Base-by-base conservation (phyloP, 108 stramenopile species). In the Chaetoceros tenuissimus region DNA sequence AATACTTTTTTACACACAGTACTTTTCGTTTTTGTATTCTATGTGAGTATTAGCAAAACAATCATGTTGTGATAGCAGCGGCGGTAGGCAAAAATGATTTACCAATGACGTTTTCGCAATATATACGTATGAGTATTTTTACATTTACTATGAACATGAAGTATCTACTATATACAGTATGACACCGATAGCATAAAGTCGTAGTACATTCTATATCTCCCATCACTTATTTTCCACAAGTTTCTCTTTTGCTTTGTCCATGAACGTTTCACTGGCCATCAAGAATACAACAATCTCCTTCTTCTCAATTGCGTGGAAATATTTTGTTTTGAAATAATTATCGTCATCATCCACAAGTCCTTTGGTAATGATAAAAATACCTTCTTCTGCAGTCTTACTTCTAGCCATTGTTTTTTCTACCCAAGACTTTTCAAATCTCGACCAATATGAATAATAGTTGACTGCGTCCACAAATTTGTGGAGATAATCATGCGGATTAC, bases 331-430 rank as follows among this genome's bases (percentile, higher is more conserved):
- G 5, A 31, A 17, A 0, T 1, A 31, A 3, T 29, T 20, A 27
- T 45, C 3, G 21, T 16, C 46, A 26, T 64, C 63, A n/a, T 64
- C 63, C 10, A 64, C 63, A 31, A 64, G 18, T 2, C 18, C 54
- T 31, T 45, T 3, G 8, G 63, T 64, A 13, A 56, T 45, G 19
- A 25, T 23, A 5, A 24, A 8, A 48, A 64, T 57, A 0, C 63
- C 63, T 13, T 28, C 52, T 2, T 55, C 21, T 17, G 34, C 63
- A 19, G 19, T 45, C 2, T 29, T 8, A 17, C 40, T 23, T 19
- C 22, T 7, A 3, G 19, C 43, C 55, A 31, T 55, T 13, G 10
- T 19, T 5, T 0, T 34, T 10, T 45, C 24, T 26, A 48, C 0
- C 1, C 53, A 54, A 46, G 25, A 22, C 46, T 57, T 28, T 24